A percentile compares a stretch with the other conserved stretches of the same genome.
Evolutionary conservation across 495 filamentous ascomycete species (phyloP).

Genomic region (Annulohypoxylon moriforme): DNA sequence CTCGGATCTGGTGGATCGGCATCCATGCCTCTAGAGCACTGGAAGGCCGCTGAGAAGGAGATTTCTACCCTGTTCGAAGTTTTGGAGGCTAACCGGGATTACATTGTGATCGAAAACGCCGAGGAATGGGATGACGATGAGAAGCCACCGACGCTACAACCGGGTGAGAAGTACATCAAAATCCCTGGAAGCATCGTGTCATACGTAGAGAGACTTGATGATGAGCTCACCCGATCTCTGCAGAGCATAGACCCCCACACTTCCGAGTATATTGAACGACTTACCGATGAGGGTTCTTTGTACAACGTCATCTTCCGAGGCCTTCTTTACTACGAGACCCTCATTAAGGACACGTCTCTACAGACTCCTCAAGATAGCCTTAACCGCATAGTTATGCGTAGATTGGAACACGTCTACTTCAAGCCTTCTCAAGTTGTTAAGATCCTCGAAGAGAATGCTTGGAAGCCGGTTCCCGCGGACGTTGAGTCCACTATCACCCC

Average conservation of each 20-base stretch:
- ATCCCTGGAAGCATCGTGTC: constrained; percentile 95
- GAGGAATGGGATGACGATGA: constrained; percentile 99
- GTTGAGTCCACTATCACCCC: constrained; percentile 86
- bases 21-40: constrained; percentile 95
- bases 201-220: constrained; percentile 93
- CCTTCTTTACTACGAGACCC: constrained; percentile 85
- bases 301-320: constrained; percentile 91
- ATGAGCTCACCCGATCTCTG: constrained; percentile 94
- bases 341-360: constrained; percentile 75
- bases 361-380: constrained; percentile 81
- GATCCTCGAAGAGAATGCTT: constrained; percentile 90
- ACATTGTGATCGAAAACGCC: constrained; percentile 87
- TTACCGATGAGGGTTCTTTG: constrained; percentile 90
- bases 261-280: constrained; percentile 95
- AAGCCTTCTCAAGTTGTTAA: constrained; percentile 95
- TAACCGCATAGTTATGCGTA: constrained; percentile 91
- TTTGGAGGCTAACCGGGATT: constrained; percentile 79
- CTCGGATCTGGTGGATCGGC: constrained; percentile 81
- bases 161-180: constrained; percentile 80
- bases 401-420: constrained; percentile 98
- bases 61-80: constrained; percentile 78
- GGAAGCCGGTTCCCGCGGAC: constrained; percentile 79
- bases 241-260: constrained; percentile 99
- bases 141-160: constrained; percentile 77
- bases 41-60: constrained; percentile 93